Base-by-base conservation (phyloP, 2,329 filamentous ascomycete species). In the Cladosporium colombiae region DNA sequence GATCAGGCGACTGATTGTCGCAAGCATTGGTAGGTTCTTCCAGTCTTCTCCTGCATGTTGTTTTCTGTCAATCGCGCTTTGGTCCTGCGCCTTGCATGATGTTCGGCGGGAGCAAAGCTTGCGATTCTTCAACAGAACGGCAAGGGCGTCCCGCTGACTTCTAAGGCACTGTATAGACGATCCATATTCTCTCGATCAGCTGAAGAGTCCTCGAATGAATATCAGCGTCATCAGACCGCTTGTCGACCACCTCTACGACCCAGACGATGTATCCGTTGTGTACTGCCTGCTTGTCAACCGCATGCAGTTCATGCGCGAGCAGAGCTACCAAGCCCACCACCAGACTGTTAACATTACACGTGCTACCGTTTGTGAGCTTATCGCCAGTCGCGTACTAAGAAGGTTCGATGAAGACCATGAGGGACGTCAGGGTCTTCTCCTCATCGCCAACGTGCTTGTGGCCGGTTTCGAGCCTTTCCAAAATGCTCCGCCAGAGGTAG, bases 391-490 rank as follows among this genome's bases (percentile, higher is more conserved):
- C 67, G 89, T 96, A 55, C 80, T 95, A 63, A 85, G 92, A 40
- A 88, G 90, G 62, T 93, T 91, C 72, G 89, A 91, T 70, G 91
- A 95, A 78, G 89, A 93, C 71, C 88, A 91, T 66, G 85, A 88
- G 16, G 91, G 90, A 5, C 82, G 87, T 0, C 83, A 88, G 29
- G 91, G 91, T 1, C 83, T 95, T 14, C 81, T 95, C 5, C 81
- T 92, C 25, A 83, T 95, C 6, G 88, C 91, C 6, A 91, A 93
- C 71, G 89, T 95, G 35, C 85, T 95, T 23, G 90, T 96, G 16
- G 90, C 91, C 18, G 90, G 91, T 16, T 95, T 96, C 72, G 89
- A 93, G 72, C 91, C 92, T 1, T 95, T 95, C 72, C 91, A 95
- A 78, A 91, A 91, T 70, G 91, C 91, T 0, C 92, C 92, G 0